Evolutionary conservation across 2,329 filamentous ascomycete genomes (phyloP), one percentile per base, ranked within the genome.

Genomic region (Albifimbria verrucaria): DNA sequence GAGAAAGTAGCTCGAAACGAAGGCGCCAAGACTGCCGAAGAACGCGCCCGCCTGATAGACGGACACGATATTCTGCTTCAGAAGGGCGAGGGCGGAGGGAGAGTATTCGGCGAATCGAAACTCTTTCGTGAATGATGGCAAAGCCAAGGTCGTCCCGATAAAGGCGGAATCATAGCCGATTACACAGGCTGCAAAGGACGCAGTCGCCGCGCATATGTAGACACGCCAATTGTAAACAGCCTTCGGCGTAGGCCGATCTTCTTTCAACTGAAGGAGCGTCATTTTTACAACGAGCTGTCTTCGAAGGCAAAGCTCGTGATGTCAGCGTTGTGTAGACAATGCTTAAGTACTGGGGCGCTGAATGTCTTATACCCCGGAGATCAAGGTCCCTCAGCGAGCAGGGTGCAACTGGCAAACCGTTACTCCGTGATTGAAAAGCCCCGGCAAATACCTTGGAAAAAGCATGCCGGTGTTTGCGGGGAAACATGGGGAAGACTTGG

Each of bases 1-100:
- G 56, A 87, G 73, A 65, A 80, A 89, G 73, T 87, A 85, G 25
- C 81, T 84, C 28, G 82, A 79, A 9, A 75, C 77, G 60, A 88
- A 92, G 52, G 85, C 87, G 55, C 81, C 79, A 41, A 91, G 72
- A n/a, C 86, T 83, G 49, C 90, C 90, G 61, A 93, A 92, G 74
- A 94, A 92, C 55, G 89, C 89, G 54, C 89, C 89, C 10, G 89
- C 90, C 70, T 93, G 90, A 72, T 90, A 92, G 51, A 88, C 82
- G 23, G 87, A 91, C 49, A 92, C 89, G 56, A 92, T 91, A 68
- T 92, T 93, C 62, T 86, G 77, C 63, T 84, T 86, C 47, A 88
- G 73, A 4, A 88, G 70, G 25, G 84, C 79, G 23, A 85, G 72
- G n/a, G 80, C 64, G 3, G 62, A 52, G 0, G 66, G 51, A 4